These are phyloP conservation scores for Turritis glabra DNA, from an alignment of 345 rosid species.

Conservation along the genomic window DNA sequence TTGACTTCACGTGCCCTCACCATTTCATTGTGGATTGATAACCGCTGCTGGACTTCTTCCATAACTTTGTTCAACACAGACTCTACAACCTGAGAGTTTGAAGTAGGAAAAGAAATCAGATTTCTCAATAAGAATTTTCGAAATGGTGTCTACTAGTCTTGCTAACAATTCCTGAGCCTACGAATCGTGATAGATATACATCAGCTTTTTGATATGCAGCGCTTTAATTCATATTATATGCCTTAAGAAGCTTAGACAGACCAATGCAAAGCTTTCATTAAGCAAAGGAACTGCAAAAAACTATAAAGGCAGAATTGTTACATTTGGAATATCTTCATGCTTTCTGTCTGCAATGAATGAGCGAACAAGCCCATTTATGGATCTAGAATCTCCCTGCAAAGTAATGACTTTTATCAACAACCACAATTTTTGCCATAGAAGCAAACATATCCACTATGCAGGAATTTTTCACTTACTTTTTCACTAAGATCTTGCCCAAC, in stretches of 20 bases:
- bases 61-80: conserved; percentile 72
- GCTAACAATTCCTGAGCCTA: conserved; percentile 5
- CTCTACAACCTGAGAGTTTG: conserved; percentile 63
- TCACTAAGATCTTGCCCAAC: conserved; percentile 50
- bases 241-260: neutral
- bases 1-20: conserved; percentile 41
- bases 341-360: conserved; percentile 68
- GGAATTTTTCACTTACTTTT: conserved; percentile 52
- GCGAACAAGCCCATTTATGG: conserved; percentile 62
- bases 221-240: neutral
- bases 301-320: conserved; percentile 38
- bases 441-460: conserved; percentile 12
- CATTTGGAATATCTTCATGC: conserved; percentile 74
- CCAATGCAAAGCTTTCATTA: neutral
- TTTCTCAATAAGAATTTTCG: neutral
- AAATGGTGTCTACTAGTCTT: conserved; percentile 6
- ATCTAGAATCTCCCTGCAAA: conserved; percentile 55
- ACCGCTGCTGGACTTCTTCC: conserved; percentile 75
- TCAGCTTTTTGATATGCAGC: neutral
- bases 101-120: conserved; percentile 12
- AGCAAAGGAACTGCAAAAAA: conserved; percentile 5
- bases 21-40: conserved; percentile 58
- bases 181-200: neutral
- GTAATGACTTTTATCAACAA: neutral
- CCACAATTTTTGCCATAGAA: conserved; percentile 7